Evolutionary conservation across 179 eudicot genomes (phyloP), one percentile per base, ranked within the genome.

Genomic region (Silene coronaria): DNA sequence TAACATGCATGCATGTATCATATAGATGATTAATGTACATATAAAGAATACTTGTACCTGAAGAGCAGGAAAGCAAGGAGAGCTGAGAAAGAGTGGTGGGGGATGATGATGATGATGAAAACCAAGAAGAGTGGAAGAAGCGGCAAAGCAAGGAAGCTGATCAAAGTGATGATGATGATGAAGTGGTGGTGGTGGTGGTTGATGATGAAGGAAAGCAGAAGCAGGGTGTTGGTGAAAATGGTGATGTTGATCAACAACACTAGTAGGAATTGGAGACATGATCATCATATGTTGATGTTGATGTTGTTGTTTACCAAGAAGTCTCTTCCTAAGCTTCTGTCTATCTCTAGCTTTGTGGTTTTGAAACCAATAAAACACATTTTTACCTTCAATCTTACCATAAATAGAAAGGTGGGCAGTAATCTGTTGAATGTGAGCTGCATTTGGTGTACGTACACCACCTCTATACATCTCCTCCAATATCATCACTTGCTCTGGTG

Each of bases 291-390:
- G 36, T 3, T 48, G 76, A 4, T 67, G 82, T 12, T 30, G 78
- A 53, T 69, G 72, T 58, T 63, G 71, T 48, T 77, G 79, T 58
- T 78, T 78, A 0, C 69, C 75, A 74, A 72, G 77, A 51, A 88
- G 84, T 58, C 80, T 84, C 80, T 84, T 85, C 64, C 96, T 67
- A 10, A 88, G 83, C 83, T 88, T 92, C 38, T 92, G 97, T 17
- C 96, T 79, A 30, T 92, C 96, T 42, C 97, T 82, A 6, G 97
- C 97, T 70, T 92, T 92, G 82, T 92, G 97, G 72, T 92, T 92
- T 73, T 92, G 97, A 65, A 92, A 92, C 97, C 97, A 92, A 78
- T 92, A 92, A 30, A 92, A 92, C 42, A 90, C 96, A 74, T 90
- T 92, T 64, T 92, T 92, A 71, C 97, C 93, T 77, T 92, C 88